Base-by-base conservation (phyloP, 192 early-diverging fungal species). In the Dissophora globulifera region DNA sequence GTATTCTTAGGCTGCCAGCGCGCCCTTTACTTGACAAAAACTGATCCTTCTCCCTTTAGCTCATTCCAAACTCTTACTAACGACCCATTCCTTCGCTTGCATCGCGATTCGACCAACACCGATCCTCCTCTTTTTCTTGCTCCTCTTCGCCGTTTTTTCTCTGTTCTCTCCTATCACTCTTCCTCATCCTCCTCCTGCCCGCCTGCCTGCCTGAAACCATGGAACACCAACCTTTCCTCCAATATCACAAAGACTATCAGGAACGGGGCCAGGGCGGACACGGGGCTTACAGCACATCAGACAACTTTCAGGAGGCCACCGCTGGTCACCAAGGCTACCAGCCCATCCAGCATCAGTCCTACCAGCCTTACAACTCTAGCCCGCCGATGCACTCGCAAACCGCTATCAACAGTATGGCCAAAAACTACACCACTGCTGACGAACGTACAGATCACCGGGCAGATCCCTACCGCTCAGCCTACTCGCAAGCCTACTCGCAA, bases 401-500 rank as follows among this genome's bases (percentile, higher is more conserved):
- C 10, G 15, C 43, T 45, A 4, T 45, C 4, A n/a, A 17, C 17
- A 45, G n/a, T n/a, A 45, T 45, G 43, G 43, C 43, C 4, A n/a
- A 45, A 10, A 38, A 38, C 13, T 38, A 38, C 35, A 13, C 41
- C 41, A 45, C 25, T 27, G 19, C 27, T 20, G 29, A 50, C 38
- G 65, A 67, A 2, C 47, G 25, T 23, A 32, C 33, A 27, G 65
- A 58, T 19, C 50, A 48, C 11, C 47, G 50, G 16, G 13, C 46
- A 1, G 72, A 76, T 31, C 63, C 62, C 26, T 67, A 66, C 29
- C 69, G 69, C 23, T 67, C 58, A 30, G 62, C 50, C 4, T 65
- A 75, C 26, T 53, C 71, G 6, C 71, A 74, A n/a, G n/a, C n/a
- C n/a, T n/a, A n/a, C n/a, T n/a, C n/a, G 22, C 70, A 74, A 29